Base-by-base conservation (phyloP, 345 rosid species). In the Gossypioides kirkii region DNA sequence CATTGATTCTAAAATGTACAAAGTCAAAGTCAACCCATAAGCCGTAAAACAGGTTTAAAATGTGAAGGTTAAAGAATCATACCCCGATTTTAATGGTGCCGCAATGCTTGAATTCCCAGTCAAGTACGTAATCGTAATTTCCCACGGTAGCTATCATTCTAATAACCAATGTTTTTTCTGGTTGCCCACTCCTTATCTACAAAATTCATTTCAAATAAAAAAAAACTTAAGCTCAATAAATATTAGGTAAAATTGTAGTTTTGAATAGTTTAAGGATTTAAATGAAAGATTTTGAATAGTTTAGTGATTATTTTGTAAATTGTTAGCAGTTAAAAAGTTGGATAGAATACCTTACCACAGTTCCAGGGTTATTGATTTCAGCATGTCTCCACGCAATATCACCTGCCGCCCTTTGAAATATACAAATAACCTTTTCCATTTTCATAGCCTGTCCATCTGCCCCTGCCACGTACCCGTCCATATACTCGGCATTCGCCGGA, bases 131-230 rank as follows among this genome's bases (percentile, higher is more conserved):
- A 80, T 90, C 98, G 47, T 92, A 92, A 64, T 92, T 92, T 61
- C 96, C 96, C 0, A 89, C 86, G 3, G 90, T 86, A 9, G 96
- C 91, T 26, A 90, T 87, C 91, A 88, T 90, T 71, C 98, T 79
- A 22, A 83, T 91, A 43, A 87, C 94, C 73, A 92, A 80, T 72
- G 81, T 89, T 20, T 83, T 82, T 72, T 89, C 90, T n/a, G 83
- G 83, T 53, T 87, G 86, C 60, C 87, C 98, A 74, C 90, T 85
- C 11, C 74, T 82, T 75, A 90, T 87, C 98, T 92, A 81, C 77
- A 63, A 71, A 69, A 49, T 16, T 6, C 7, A 52, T 42, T 10
- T 26, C 36, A 26, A 49, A 53, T n/a, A 47, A 69, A 54, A 47
- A 69, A 54, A 43, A 42, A 10, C 38, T 23, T 61, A 46, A 22